Conservation (phyloP, 2,329 filamentous ascomycete species). For the Myriosclerotinia curreyana region DNA sequence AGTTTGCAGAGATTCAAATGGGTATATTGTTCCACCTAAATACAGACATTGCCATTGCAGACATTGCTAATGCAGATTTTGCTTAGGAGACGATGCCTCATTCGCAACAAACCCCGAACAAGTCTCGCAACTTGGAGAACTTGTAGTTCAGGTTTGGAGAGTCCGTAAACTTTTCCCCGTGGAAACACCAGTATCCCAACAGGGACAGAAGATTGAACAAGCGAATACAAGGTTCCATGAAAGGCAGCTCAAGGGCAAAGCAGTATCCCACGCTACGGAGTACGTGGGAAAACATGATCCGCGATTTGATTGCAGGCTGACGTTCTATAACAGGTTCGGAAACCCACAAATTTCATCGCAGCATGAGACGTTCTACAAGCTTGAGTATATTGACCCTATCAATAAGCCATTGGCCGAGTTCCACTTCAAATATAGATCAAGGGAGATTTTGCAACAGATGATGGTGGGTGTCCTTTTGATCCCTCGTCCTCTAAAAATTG, state of each 20-base stretch:
- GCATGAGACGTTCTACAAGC: constrained; percentile 10
- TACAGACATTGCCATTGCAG: too few relatives aligned
- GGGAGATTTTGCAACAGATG: constrained; percentile 15
- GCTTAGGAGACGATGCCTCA: neutral
- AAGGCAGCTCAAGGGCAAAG: constrained; percentile 10
- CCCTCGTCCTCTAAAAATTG: neutral
- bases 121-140: constrained; percentile 17
- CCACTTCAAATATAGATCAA: constrained; percentile 23
- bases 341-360: neutral
- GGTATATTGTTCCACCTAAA: neutral
- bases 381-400: constrained; percentile 19
- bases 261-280: constrained; percentile 14
- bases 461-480: constrained; percentile 2
- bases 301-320: neutral
- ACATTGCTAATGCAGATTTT: neutral
- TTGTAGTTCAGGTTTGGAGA: constrained; percentile 17
- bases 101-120: neutral
- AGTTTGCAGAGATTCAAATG: constrained; percentile 11
- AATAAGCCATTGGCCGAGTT: constrained; percentile 17
- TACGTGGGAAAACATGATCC: constrained; percentile 10
- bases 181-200: neutral
- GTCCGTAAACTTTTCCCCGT: constrained; percentile 1
- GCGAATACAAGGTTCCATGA: neutral
- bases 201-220: neutral
- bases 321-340: neutral